A percentile compares a stretch with the other conserved stretches of the same genome.
phyloP scores from a whole-genome alignment of 768 basidiomycete species.

The Russula virescens region DNA sequence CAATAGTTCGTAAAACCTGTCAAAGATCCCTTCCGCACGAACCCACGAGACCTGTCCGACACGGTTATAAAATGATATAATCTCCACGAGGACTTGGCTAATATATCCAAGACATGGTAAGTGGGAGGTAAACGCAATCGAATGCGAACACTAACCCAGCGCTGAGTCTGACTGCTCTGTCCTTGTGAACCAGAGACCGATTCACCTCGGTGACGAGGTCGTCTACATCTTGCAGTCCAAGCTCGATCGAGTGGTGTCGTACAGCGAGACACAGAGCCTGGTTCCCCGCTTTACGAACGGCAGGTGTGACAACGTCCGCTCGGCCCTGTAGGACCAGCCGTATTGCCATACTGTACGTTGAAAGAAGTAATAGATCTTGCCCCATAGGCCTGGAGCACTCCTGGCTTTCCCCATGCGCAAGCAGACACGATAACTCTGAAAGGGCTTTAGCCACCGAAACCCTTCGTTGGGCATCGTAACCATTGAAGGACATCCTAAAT shows the following conservation, averaged over 20 bases:
- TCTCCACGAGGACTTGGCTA: slow-evolving; percentile 22
- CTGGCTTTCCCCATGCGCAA: slow-evolving; percentile 17
- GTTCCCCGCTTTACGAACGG: slow-evolving; percentile 43
- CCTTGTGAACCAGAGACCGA: slow-evolving; percentile 13
- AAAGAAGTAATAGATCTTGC: slow-evolving; percentile 25
- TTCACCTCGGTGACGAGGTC: slow-evolving; percentile 1
- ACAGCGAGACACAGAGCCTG: slow-evolving; percentile 38
- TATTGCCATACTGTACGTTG: slow-evolving; percentile 35
- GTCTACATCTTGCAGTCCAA: slow-evolving; percentile 20
- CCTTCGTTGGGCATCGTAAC: slow-evolving; percentile 6
- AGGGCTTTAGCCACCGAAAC: slow-evolving; percentile 8
- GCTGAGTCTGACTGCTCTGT: slow-evolving; percentile 22
- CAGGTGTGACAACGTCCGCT: slow-evolving; percentile 40
- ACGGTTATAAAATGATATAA: slow-evolving; percentile 20
- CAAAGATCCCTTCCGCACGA: slow-evolving; percentile 21
- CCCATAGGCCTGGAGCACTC: slow-evolving; percentile 12
- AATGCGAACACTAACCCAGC: slow-evolving; percentile 20
- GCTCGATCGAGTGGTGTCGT: slow-evolving; percentile 36
- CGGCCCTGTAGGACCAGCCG: slow-evolving; percentile 43
- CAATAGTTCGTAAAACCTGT: slow-evolving; percentile 21
- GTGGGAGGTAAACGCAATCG: neutral
- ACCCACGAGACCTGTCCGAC: slow-evolving; percentile 15
- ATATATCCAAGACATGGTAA: neutral
- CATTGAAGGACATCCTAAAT: slow-evolving; percentile 13
- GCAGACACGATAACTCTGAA: slow-evolving; percentile 16